Evolutionary conservation across 805 yeast genomes (phyloP).

Genomic region (Kazachstania viticola): DNA sequence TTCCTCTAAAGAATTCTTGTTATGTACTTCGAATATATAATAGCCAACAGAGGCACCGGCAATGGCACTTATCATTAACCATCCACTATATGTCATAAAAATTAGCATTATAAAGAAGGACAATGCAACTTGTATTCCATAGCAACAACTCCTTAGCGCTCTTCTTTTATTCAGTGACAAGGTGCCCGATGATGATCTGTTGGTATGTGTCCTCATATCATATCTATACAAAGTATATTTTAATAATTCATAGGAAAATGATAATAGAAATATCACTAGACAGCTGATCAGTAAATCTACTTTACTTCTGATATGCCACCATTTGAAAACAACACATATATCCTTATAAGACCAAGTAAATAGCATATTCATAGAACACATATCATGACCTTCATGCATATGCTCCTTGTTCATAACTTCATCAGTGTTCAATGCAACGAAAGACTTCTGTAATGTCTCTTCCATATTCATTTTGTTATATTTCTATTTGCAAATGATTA

Average conservation of each 20-base stretch:
- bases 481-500: no score
- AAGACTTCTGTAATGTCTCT: no score
- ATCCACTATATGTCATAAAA: conserved; percentile 80
- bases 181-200: background rate
- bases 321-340: conserved; percentile 58
- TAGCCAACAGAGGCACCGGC: conserved; percentile 65
- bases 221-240: conserved; percentile 6
- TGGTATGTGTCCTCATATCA: conserved; percentile 1
- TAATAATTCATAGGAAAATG: conserved; percentile 51
- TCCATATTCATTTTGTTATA: no score
- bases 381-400: conserved; percentile 20
- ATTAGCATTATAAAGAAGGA: conserved; percentile 68
- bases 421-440: no score
- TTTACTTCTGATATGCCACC: conserved; percentile 66
- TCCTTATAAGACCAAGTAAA: conserved; percentile 71
- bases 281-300: conserved; percentile 43
- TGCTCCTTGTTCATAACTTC: no score
- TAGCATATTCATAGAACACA: conserved; percentile 58
- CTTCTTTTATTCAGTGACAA: no score
- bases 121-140: conserved; percentile 57
- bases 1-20: conserved; percentile 5
- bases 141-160: conserved; percentile 32
- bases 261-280: conserved; percentile 34
- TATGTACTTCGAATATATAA: conserved; percentile 40
- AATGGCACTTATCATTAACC: conserved; percentile 68